Evolutionary conservation across 2,329 filamentous ascomycete genomes (phyloP).

Genomic region (Helotiales sp.): DNA sequence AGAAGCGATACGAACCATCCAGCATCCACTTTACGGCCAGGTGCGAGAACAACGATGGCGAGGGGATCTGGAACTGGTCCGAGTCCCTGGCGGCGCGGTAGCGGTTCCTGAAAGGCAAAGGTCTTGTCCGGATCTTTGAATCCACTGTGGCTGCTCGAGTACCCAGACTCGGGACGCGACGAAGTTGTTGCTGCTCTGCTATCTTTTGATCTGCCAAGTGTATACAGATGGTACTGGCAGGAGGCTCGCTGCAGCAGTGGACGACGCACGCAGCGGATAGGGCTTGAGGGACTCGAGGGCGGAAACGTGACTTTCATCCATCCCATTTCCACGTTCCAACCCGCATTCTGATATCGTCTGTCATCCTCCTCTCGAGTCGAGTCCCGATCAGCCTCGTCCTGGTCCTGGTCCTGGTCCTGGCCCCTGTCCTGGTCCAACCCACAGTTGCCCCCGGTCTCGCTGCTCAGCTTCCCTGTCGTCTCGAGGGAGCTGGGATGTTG

Average conservation of each 20-base stretch:
- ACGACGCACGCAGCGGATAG: no score
- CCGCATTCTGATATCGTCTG: background rate
- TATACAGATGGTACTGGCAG: no score
- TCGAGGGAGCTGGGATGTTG: constrained; percentile 15
- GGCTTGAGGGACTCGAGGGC: no score
- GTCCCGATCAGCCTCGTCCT: background rate
- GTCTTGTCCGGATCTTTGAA: background rate
- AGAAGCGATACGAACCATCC: no score
- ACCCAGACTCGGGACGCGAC: no score
- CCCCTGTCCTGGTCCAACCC: background rate
- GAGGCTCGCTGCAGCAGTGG: background rate
- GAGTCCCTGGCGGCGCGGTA: background rate
- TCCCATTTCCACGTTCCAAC: background rate
- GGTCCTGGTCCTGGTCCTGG: background rate
- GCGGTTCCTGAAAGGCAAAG: background rate
- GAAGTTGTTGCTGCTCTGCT: no score
- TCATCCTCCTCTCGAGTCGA: background rate
- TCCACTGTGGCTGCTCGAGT: background rate
- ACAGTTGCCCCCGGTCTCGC: background rate
- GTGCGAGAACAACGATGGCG: background rate
- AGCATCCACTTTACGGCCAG: background rate
- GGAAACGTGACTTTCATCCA: no score
- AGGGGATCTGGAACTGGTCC: background rate
- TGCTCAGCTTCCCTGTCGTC: constrained; percentile 12
- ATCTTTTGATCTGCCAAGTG: no score